Evolutionary conservation across 2,329 filamentous ascomycete genomes (phyloP).

Genomic region (Penicillium sp.): DNA sequence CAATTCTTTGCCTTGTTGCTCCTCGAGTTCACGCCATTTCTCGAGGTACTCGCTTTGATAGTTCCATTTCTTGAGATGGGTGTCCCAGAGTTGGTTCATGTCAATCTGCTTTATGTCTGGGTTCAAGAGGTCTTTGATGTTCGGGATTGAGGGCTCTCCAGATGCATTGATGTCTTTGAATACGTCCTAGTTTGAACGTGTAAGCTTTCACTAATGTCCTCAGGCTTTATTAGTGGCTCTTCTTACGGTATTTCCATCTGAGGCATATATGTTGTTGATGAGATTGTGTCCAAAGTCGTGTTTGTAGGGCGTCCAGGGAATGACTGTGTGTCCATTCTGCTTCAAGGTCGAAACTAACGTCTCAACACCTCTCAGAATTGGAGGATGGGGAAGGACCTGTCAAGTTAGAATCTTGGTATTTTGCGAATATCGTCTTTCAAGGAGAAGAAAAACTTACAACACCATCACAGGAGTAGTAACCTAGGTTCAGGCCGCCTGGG

Average conservation of each 20-base stretch:
- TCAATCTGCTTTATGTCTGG: constrained; percentile 18
- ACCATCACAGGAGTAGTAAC: constrained; percentile 42
- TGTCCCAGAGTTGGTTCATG: constrained; percentile 24
- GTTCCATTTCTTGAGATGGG: constrained; percentile 34
- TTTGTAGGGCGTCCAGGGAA: constrained; percentile 42
- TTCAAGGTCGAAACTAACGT: constrained; percentile 35
- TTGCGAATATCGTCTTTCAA: too few relatives aligned
- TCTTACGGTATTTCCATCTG: constrained; percentile 40
- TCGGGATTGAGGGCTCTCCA: constrained; percentile 48
- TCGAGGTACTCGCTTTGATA: constrained; percentile 45
- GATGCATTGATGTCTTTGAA: constrained; percentile 35
- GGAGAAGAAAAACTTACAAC: constrained; percentile 27
- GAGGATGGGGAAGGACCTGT: constrained; percentile 47
- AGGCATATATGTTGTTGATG: constrained; percentile 34
- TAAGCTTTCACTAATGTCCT: not conserved
- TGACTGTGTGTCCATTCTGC: constrained; percentile 37
- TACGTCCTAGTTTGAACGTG: constrained; percentile 34
- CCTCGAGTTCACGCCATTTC: constrained; percentile 33
- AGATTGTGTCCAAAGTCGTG: constrained; percentile 37
- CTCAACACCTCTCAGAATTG: constrained; percentile 42
- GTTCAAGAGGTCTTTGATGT: constrained; percentile 38
- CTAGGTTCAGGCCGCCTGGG: constrained; percentile 36
- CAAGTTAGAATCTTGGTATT: too few relatives aligned
- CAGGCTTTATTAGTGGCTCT: not conserved
- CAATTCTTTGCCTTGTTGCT: constrained; percentile 32